Conservation (phyloP, 257 asterid genomes). For the Parsonsia alboflavescens region DNA sequence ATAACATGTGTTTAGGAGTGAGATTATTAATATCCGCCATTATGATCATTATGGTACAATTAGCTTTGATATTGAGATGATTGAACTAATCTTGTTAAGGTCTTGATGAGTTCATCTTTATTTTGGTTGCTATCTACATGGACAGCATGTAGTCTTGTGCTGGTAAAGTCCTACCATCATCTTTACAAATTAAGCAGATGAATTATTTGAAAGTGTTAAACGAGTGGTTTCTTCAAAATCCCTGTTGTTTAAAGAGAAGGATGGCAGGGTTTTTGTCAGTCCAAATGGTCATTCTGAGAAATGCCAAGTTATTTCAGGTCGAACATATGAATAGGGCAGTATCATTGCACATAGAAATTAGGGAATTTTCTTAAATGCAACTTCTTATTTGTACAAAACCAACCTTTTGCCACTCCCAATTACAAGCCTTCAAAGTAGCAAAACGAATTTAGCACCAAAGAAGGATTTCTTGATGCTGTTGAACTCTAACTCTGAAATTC, state of each 20-base stretch:
- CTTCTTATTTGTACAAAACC: neutral
- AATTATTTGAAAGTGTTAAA: neutral
- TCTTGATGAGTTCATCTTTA: neutral
- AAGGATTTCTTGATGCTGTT: neutral
- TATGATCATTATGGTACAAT: neutral
- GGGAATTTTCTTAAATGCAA: neutral
- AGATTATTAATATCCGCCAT: neutral
- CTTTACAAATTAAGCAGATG: neutral
- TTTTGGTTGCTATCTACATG: neutral
- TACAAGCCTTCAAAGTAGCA: neutral
- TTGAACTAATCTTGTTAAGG: neutral
- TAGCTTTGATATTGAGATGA: neutral
- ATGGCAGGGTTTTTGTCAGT: neutral
- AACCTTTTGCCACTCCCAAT: neutral
- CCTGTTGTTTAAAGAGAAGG: neutral
- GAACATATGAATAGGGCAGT: neutral
- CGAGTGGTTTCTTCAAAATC: neutral
- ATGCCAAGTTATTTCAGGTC: neutral
- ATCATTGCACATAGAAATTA: neutral
- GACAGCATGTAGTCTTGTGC: neutral
- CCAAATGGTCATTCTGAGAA: neutral
- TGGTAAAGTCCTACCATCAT: neutral
- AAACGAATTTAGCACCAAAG: neutral
- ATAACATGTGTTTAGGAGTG: neutral
- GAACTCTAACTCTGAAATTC: neutral